These are phyloP conservation scores for Arthrobotrys conoides DNA, from an alignment of 2,329 filamentous ascomycete species.

Conservation along the genomic window DNA sequence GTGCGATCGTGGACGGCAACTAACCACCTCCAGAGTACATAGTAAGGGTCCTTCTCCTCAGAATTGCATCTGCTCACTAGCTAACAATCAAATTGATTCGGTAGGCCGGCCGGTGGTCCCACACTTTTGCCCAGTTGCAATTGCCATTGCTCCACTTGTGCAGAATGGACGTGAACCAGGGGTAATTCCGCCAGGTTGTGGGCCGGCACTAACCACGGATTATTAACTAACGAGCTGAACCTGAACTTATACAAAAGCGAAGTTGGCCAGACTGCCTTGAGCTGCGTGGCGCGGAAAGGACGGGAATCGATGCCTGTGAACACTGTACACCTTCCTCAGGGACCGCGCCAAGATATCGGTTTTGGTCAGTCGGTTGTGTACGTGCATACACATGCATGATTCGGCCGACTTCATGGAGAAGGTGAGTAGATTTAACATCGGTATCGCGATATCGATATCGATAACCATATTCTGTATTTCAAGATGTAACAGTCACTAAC, in stretches of 20 bases:
- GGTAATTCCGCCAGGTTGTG: slow-evolving; percentile 2
- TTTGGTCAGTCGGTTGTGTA: not conserved
- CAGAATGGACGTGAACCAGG: slow-evolving; percentile 8
- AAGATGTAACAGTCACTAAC: not conserved
- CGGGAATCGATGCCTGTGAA: slow-evolving; percentile 52
- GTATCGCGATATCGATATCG: not conserved
- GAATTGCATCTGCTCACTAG: not conserved
- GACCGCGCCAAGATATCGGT: slow-evolving; percentile 25
- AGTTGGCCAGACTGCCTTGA: not conserved
- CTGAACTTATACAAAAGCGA: slow-evolving; percentile 30
- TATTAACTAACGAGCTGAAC: not conserved
- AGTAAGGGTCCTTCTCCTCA: too few relatives aligned
- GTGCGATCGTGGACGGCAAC: not conserved
- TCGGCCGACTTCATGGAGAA: not conserved
- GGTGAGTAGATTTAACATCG: not conserved
- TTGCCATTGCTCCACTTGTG: slow-evolving; percentile 3
- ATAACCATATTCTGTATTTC: not conserved
- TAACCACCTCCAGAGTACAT: too few relatives aligned
- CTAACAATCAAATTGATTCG: not conserved
- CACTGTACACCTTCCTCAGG: slow-evolving; percentile 36
- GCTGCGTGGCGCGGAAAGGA: slow-evolving; percentile 45
- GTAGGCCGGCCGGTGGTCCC: slow-evolving; percentile 6
- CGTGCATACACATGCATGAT: not conserved
- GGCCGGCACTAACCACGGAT: not conserved
- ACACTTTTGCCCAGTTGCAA: not conserved